Percentiles rank a stretch among this genome's conserved stretches.
Conservation (phyloP, 306 rosid genomes). For the Sicyos edulis region DNA sequence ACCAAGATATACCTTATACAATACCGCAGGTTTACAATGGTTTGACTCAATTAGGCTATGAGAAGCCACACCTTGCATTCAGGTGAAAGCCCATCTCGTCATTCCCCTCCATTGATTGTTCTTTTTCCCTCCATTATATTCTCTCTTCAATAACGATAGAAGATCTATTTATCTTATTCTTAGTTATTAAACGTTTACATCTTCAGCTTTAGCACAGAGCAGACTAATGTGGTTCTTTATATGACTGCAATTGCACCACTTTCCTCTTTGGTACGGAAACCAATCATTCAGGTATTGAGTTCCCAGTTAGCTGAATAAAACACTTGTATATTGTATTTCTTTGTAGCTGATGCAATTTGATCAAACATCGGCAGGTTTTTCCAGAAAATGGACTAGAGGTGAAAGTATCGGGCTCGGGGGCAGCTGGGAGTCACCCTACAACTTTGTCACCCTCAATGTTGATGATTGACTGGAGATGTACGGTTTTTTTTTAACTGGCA, state of each 20-base stretch:
- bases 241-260: conserved; percentile 80
- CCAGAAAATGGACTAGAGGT: conserved; percentile 69
- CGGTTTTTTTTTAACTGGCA: conserved; percentile 25
- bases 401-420: conserved; percentile 67
- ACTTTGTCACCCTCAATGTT: conserved; percentile 82
- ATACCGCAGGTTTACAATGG: conserved; percentile 81
- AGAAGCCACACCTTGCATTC: conserved; percentile 53
- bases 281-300: conserved; percentile 50
- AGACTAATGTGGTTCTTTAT: conserved; percentile 57
- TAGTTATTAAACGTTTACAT: conserved; percentile 17
- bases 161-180: conserved; percentile 1
- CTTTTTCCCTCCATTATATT: conserved; percentile 6
- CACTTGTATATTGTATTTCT: conserved; percentile 7
- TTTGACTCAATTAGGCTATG: conserved; percentile 76
- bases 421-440: conserved; percentile 67
- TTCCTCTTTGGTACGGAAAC: conserved; percentile 70
- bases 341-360: conserved; percentile 4
- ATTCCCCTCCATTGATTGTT: neutral
- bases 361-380: conserved; percentile 39
- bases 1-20: conserved; percentile 20
- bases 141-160: conserved; percentile 3
- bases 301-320: conserved; percentile 22
- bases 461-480: conserved; percentile 92
- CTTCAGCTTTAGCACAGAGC: conserved; percentile 65
- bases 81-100: conserved; percentile 40